Conservation (phyloP, 139 green algal genomes). For the Chlamydomonas sp. region DNA sequence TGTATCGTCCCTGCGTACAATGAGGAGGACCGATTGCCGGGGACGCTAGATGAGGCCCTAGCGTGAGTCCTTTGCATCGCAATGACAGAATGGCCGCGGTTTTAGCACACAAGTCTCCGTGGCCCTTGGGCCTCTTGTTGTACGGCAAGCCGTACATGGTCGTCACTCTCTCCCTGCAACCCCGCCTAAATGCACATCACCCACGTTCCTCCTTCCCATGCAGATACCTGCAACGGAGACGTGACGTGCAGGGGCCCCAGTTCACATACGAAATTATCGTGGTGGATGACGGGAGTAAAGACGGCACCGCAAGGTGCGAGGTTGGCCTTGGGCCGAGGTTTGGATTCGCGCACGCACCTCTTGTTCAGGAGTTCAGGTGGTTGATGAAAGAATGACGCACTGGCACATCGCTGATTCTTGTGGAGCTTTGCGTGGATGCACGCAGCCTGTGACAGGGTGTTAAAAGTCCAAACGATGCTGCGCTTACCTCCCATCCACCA, state of each 20-base stretch:
- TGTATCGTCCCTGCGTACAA: conserved; percentile 95
- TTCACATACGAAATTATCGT: conserved; percentile 97
- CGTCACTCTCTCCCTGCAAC: not conserved
- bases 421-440: no score
- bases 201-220: not conserved
- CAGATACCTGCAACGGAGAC: conserved; percentile 75
- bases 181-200: not conserved
- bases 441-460: no score
- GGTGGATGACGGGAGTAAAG: conserved; percentile 95
- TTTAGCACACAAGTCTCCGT: not conserved
- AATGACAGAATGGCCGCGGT: not conserved
- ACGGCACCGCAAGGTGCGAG: conserved; percentile 73
- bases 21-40: conserved; percentile 86
- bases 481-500: not conserved
- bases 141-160: no score
- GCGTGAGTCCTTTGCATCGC: conserved; percentile 29
- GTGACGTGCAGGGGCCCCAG: conserved; percentile 72
- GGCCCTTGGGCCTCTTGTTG: not conserved
- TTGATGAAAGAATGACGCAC: no score
- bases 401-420: no score
- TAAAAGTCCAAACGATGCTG: not conserved
- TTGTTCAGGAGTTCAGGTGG: no score
- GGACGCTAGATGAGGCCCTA: conserved; percentile 85
- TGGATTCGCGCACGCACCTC: not conserved
- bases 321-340: not conserved